A percentile compares a stretch with the other conserved stretches of the same genome.
These are phyloP conservation scores for Choanephora cucurbitarum DNA, from an alignment of 371 early-diverging fungal species.

Conservation along the genomic window DNA sequence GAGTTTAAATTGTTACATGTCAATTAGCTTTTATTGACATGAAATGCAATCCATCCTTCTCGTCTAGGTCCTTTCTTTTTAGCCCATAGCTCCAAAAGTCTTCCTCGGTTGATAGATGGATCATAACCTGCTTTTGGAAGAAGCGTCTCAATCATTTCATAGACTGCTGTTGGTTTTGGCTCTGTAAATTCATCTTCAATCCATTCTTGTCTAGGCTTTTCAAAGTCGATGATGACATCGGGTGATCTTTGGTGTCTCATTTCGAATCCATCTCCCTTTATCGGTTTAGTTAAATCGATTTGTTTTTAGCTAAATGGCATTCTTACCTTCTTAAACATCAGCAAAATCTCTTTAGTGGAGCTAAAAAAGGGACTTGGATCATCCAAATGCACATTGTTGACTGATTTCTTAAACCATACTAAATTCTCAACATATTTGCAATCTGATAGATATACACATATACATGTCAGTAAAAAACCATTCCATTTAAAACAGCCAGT, in stretches of 20 bases:
- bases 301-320: background rate
- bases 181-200: constrained; percentile 55
- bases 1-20: too few species aligned
- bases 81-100: constrained; percentile 58
- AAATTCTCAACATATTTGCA: constrained; percentile 70
- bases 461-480: too few species aligned
- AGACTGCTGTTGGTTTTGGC: constrained; percentile 58
- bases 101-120: constrained; percentile 44
- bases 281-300: too few species aligned
- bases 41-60: constrained; percentile 64
- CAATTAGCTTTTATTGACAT: constrained; percentile 6
- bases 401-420: constrained; percentile 64
- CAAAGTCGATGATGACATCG: constrained; percentile 68
- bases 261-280: constrained; percentile 65
- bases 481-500: background rate
- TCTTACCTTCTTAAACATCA: constrained; percentile 64
- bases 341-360: constrained; percentile 42
- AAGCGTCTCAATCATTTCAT: constrained; percentile 68
- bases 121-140: constrained; percentile 57
- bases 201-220: constrained; percentile 54
- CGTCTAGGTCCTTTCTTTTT: constrained; percentile 42
- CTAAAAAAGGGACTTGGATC: constrained; percentile 38
- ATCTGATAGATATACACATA: constrained; percentile 28
- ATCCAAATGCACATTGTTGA: constrained; percentile 54
- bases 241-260: constrained; percentile 66